phyloP scores from a whole-genome alignment of 164 flowering plant genomes.

The Magnolia changhungtana region DNA sequence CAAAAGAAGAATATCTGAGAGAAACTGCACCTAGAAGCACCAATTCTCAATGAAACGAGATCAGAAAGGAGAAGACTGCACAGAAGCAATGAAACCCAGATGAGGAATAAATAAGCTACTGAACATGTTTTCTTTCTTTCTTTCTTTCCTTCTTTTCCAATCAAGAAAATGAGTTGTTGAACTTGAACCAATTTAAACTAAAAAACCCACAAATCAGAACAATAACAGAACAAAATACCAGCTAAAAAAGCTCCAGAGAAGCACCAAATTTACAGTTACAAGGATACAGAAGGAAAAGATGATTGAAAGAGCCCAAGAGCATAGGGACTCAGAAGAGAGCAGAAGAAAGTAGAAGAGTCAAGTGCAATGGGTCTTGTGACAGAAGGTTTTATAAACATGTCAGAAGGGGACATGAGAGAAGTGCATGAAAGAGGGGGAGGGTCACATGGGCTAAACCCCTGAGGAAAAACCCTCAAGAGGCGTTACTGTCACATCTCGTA shows the following conservation, averaged over 20 bases:
- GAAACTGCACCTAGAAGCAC: no score
- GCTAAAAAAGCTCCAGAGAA: background rate
- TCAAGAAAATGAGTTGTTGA: no score
- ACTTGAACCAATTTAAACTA: no score
- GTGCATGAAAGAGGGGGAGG: background rate
- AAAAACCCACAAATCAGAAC: background rate
- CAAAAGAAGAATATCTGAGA: no score
- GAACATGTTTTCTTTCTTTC: no score
- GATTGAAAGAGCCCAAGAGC: background rate
- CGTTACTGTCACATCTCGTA: slow-evolving; percentile 37
- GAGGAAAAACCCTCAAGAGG: slow-evolving; percentile 12
- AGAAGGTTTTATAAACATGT: slow-evolving; percentile 20
- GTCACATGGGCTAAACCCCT: slow-evolving; percentile 57
- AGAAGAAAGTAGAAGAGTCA: background rate
- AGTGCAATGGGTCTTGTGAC: slow-evolving; percentile 29
- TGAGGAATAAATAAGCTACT: no score
- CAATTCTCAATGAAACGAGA: no score
- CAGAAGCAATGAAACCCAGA: no score
- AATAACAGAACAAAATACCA: background rate
- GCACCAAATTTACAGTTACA: background rate
- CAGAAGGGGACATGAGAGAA: slow-evolving; percentile 28
- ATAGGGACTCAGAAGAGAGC: background rate
- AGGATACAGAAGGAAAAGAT: background rate
- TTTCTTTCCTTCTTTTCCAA: no score
- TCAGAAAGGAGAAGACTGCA: no score